A percentile compares a stretch with the other conserved stretches of the same genome.
These are phyloP conservation scores for Tagetes patula DNA, from an alignment of 129 eudicot species.

Conservation along the genomic window DNA sequence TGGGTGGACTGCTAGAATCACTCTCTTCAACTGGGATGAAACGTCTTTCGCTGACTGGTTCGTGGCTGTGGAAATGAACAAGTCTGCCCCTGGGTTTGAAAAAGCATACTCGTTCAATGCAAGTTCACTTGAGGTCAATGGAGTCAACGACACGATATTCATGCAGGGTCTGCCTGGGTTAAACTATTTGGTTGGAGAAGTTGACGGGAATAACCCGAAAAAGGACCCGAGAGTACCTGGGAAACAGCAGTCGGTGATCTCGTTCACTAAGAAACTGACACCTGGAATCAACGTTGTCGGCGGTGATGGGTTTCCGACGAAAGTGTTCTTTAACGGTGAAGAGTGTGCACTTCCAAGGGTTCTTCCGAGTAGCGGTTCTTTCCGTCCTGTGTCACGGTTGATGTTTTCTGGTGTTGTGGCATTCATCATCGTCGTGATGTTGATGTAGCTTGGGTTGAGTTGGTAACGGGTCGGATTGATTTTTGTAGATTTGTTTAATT, in stretches of 20 bases:
- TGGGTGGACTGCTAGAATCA: conserved; percentile 93
- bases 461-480: too few relatives aligned
- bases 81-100: conserved; percentile 68
- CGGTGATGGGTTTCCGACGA: conserved; percentile 82
- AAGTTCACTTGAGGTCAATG: conserved; percentile 38
- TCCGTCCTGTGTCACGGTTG: conserved; percentile 13
- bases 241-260: conserved; percentile 89
- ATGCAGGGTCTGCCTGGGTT: conserved; percentile 84
- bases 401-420: conserved; percentile 33
- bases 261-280: conserved; percentile 69
- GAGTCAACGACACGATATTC: conserved; percentile 59
- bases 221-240: conserved; percentile 78
- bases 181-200: conserved; percentile 79
- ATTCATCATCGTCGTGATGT: conserved; percentile 33
- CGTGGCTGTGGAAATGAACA: conserved; percentile 66
- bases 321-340: conserved; percentile 81
- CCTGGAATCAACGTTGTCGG: conserved; percentile 54
- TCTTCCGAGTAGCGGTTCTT: conserved; percentile 50
- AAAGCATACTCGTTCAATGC: conserved; percentile 79
- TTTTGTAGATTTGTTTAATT: conserved; percentile 46
- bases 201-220: conserved; percentile 47
- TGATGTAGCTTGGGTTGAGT: conserved; percentile 32
- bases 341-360: conserved; percentile 72
- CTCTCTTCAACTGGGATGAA: conserved; percentile 90
- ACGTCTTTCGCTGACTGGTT: conserved; percentile 77